A percentile compares a stretch with the other conserved stretches of the same genome.
phyloP scores from a whole-genome alignment of 345 rosid species.

The Limnanthes douglasii region DNA sequence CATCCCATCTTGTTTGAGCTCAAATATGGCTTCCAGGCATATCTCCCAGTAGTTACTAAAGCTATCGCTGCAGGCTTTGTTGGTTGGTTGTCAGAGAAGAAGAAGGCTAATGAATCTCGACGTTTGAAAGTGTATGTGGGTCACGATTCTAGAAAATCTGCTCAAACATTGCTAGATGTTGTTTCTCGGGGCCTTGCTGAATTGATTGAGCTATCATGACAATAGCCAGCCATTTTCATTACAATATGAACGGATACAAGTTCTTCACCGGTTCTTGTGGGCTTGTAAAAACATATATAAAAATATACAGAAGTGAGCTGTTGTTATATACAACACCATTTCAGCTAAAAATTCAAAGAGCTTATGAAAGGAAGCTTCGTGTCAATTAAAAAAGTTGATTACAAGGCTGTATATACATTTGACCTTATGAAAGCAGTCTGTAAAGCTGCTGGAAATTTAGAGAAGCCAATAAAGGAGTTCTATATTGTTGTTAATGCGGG shows the following conservation, averaged over 20 bases:
- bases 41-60: conserved; percentile 68
- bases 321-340: conserved; percentile 44
- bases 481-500: conserved; percentile 97
- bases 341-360: conserved; percentile 23
- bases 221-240: conserved; percentile 99
- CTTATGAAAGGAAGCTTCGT: conserved; percentile 21
- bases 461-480: conserved; percentile 93
- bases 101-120: conserved; percentile 31
- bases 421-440: conserved; percentile 80
- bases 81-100: conserved; percentile 68
- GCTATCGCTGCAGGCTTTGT: conserved; percentile 95
- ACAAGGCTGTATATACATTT: conserved; percentile 72
- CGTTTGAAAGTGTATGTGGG: conserved; percentile 58
- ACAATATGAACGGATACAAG: conserved; percentile 92
- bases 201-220: conserved; percentile 97
- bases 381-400: conserved; percentile 51
- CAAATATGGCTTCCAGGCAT: too few relatives aligned
- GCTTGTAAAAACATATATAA: conserved; percentile 84
- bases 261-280: conserved; percentile 93
- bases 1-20: too few relatives aligned
- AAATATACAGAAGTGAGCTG: conserved; percentile 74
- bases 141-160: conserved; percentile 96
- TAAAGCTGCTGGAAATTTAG: conserved; percentile 75
- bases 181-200: conserved; percentile 67
- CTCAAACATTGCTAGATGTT: conserved; percentile 57